These are phyloP conservation scores for Benincasa hispida DNA, from an alignment of 306 rosid species.

Conservation along the genomic window DNA sequence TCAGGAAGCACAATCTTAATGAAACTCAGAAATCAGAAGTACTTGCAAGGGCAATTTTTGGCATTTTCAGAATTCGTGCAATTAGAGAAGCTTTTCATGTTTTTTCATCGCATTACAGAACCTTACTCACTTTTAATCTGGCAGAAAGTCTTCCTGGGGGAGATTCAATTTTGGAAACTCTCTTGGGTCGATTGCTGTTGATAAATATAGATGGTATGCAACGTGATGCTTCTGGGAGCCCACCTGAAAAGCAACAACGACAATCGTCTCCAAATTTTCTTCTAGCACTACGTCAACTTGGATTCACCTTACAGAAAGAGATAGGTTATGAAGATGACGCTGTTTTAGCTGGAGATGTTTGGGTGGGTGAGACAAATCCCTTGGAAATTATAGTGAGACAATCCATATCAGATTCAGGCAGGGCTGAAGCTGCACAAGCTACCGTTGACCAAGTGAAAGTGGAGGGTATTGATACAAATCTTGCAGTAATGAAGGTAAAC, in stretches of 20 bases:
- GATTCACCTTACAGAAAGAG: slow-evolving; percentile 32
- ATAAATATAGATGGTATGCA: slow-evolving; percentile 28
- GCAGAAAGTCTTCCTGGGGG: slow-evolving; percentile 87
- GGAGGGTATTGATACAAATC: slow-evolving; percentile 90
- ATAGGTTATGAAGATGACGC: slow-evolving; percentile 29
- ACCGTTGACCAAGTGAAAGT: slow-evolving; percentile 87
- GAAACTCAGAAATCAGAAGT: slow-evolving; percentile 58
- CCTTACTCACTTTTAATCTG: slow-evolving; percentile 73
- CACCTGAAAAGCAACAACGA: slow-evolving; percentile 31
- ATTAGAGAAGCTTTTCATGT: slow-evolving; percentile 63
- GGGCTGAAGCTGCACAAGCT: slow-evolving; percentile 87
- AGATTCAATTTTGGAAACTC: slow-evolving; percentile 69
- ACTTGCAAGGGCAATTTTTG: slow-evolving; percentile 63
- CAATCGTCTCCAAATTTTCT: slow-evolving; percentile 41
- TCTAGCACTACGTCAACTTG: slow-evolving; percentile 50
- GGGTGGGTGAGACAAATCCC: slow-evolving; percentile 69
- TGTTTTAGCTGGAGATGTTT: slow-evolving; percentile 35
- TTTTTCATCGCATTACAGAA: slow-evolving; percentile 52
- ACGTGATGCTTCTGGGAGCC: slow-evolving; percentile 31
- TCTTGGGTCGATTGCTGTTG: slow-evolving; percentile 38
- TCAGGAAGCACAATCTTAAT: slow-evolving; percentile 48
- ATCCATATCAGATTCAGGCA: slow-evolving; percentile 52
- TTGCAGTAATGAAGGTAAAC: slow-evolving; percentile 88
- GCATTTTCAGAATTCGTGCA: slow-evolving; percentile 63
- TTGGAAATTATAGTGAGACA: slow-evolving; percentile 63